A percentile compares a stretch with the other conserved stretches of the same genome.
Conservation (phyloP, 768 basidiomycete genomes). For the Grammothele lineata region DNA sequence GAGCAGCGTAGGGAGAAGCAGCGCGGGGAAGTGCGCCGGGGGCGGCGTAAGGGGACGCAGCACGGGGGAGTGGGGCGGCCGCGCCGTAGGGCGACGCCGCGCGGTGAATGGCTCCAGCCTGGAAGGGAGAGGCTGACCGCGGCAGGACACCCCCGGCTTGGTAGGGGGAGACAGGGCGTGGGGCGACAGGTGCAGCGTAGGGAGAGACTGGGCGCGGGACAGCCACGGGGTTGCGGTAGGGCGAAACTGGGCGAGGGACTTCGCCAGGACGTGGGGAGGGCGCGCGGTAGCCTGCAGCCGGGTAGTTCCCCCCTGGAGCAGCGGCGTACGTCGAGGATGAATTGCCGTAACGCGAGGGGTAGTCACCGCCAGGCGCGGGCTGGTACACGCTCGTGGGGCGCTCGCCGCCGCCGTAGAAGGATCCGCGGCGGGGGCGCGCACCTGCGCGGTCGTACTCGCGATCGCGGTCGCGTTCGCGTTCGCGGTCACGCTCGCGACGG, state of each 20-base stretch:
- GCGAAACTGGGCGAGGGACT: conserved; percentile 2
- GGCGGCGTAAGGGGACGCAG: conserved; percentile 31
- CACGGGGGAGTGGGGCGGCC: conserved; percentile 22
- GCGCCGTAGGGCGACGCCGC: conserved; percentile 21
- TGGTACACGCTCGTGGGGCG: conserved; percentile 17
- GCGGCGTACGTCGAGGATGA: conserved; percentile 8
- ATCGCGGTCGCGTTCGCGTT: conserved; percentile 16
- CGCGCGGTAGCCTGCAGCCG: conserved; percentile 11
- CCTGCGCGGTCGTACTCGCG: conserved; percentile 11
- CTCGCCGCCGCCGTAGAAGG: conserved; percentile 14
- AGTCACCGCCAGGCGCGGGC: conserved; percentile 13
- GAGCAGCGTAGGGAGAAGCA: conserved; percentile 31
- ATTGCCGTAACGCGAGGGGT: neutral
- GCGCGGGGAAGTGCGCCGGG: conserved; percentile 26
- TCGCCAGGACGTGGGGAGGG: conserved; percentile 19
- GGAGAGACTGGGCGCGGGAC: conserved; percentile 13
- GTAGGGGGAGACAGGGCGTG: conserved; percentile 13
- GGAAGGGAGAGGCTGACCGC: conserved; percentile 19
- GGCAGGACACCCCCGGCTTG: conserved; percentile 1
- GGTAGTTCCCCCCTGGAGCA: conserved; percentile 15
- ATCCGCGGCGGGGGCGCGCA: conserved; percentile 17
- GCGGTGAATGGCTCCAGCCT: conserved; percentile 12
- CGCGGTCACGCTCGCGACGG: conserved; percentile 13
- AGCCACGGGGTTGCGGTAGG: neutral
- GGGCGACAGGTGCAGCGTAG: conserved; percentile 5